Percentiles rank a stretch among this genome's conserved stretches.
phyloP scores from a whole-genome alignment of 176 grass and related monocot genomes.

The Phragmites australis region DNA sequence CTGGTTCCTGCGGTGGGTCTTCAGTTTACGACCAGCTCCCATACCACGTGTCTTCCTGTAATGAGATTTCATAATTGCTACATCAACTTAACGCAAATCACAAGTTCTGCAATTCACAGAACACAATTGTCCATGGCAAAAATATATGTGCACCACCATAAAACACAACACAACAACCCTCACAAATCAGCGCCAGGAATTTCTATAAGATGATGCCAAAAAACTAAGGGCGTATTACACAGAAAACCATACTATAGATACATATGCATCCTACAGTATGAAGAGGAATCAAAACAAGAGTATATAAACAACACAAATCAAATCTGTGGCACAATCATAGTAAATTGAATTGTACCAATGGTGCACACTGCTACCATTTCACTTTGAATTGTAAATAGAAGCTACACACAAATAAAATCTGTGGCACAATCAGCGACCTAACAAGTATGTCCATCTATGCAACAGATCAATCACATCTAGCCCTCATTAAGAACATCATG shows the following conservation, averaged over 20 bases:
- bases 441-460: not conserved
- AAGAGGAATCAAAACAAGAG: not conserved
- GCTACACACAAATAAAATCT: not conserved
- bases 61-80: not conserved
- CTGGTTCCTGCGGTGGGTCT: conserved; percentile 65
- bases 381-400: not conserved
- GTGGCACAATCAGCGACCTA: not conserved
- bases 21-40: conserved; percentile 69
- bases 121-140: not conserved
- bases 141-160: not conserved
- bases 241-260: not conserved
- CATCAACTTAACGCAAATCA: not conserved
- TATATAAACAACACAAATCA: too few species aligned
- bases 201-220: not conserved
- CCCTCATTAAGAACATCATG: not conserved
- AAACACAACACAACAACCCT: not conserved
- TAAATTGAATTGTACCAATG: not conserved
- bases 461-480: not conserved
- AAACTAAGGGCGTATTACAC: not conserved
- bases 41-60: conserved; percentile 67
- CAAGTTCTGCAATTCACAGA: not conserved
- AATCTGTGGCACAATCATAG: too few species aligned
- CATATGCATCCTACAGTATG: not conserved
- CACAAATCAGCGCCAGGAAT: not conserved
- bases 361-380: not conserved